Percentiles rank a stretch among this genome's conserved stretches.
phyloP scores from a whole-genome alignment of 176 grass and related monocot species.

The Aegilops bicornis region DNA sequence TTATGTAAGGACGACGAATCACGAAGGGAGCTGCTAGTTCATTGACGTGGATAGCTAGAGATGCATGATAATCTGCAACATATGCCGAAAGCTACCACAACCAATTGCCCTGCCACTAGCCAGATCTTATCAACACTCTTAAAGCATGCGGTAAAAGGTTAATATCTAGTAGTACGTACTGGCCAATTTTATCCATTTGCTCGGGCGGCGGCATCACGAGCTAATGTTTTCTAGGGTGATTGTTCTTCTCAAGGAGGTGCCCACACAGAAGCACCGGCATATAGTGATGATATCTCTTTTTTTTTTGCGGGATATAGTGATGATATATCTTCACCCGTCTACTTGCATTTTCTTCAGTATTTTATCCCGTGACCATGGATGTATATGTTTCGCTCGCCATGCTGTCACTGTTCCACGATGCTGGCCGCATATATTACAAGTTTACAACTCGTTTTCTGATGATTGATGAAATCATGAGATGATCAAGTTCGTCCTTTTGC shows the following conservation, averaged over 20 bases:
- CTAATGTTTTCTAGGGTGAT: background rate
- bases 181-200: conserved; percentile 13
- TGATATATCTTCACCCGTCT: background rate
- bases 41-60: conserved; percentile 8
- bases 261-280: background rate
- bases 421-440: too few species aligned
- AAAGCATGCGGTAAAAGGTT: conserved; percentile 5
- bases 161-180: background rate
- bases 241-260: background rate
- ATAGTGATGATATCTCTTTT: background rate
- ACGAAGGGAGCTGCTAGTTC: background rate
- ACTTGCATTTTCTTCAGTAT: background rate
- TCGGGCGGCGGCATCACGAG: background rate
- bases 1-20: background rate
- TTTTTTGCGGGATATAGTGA: background rate
- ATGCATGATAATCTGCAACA: background rate
- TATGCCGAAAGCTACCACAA: conserved; percentile 35
- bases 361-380: background rate
- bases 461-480: background rate
- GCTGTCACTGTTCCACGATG: background rate
- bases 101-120: conserved; percentile 24
- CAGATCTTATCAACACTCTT: conserved; percentile 20
- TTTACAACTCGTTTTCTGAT: too few species aligned
- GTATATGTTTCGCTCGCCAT: background rate
- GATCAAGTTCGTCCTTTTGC: background rate